Evolutionary conservation across 805 yeast genomes (phyloP), one percentile per base, ranked within the genome.

Genomic region (Clavispora fructus): DNA sequence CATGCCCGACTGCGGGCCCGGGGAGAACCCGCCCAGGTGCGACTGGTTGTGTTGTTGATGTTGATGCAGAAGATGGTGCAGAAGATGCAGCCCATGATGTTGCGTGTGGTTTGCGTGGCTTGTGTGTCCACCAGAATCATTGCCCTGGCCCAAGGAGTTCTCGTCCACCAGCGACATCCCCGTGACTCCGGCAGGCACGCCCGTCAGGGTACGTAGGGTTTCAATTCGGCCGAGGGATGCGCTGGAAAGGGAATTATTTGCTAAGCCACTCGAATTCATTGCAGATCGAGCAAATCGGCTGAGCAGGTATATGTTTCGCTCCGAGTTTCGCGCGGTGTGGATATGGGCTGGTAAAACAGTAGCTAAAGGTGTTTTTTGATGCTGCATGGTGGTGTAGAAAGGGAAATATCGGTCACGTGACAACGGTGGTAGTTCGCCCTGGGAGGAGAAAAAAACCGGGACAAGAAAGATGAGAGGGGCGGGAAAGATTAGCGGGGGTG

Each of bases 251-350:
- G 51, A 31, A 40, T 41, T 49, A 17, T 44, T 45, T 30, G 47
- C 47, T 43, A 52, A 45, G 32, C 50, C 49, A 35, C 47, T 47
- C 43, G 55, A 35, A 44, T 52, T 52, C 55, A 52, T 52, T 17
- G 42, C 33, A 27, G 25, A 33, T 33, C 37, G 37, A 33, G 37
- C 37, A 17, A 33, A 33, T 16, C 37, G 25, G 37, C 37, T 33
- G 12, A 7, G 23, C 25, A 4, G 37, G 25, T 16, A 17, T 16
- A 11, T 8, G 13, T 33, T 17, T 33, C 13, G 25, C 23, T 33
- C 13, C 37, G 13, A 33, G n/a, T 16, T 16, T 33, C 37, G 37
- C 3, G 25, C 23, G 37, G 25, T 33, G 25, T 33, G 13, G 37
- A 33, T 33, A 8, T 33, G 25, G 37, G 3, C 37, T 16, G 37